A percentile compares a stretch with the other conserved stretches of the same genome.
phyloP scores from a whole-genome alignment of 495 filamentous ascomycete species.

The Letharia columbiana region DNA sequence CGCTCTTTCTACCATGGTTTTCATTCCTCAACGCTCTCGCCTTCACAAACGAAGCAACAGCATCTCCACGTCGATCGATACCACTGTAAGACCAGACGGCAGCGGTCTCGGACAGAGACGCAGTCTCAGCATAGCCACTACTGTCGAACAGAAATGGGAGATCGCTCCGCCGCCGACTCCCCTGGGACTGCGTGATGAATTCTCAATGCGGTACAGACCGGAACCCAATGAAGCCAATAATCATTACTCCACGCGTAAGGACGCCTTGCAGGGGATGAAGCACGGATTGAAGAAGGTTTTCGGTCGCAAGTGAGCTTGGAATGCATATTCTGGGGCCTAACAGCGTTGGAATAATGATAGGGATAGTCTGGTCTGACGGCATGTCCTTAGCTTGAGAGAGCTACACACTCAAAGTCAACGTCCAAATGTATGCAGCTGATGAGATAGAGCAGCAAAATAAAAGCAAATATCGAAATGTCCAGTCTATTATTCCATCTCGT shows the following conservation, averaged over 20 bases:
- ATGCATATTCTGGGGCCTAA: not conserved
- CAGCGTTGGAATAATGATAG: not conserved
- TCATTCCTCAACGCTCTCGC: not conserved
- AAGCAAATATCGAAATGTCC: not conserved
- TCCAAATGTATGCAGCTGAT: not conserved
- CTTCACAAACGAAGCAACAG: not conserved
- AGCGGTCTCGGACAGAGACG: not conserved
- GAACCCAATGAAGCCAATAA: not conserved
- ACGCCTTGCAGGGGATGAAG: not conserved
- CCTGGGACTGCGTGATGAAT: not conserved
- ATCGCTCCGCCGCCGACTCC: not conserved
- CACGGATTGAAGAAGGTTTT: not conserved
- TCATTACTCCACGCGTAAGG: not conserved
- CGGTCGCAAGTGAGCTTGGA: not conserved
- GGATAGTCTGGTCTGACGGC: not conserved
- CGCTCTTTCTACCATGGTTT: not conserved
- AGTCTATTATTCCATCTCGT: not conserved
- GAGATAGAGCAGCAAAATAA: not conserved
- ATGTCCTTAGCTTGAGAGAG: not conserved
- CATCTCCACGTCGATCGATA: not conserved
- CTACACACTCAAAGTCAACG: not conserved
- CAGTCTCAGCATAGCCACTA: not conserved
- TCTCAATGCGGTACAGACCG: slow-evolving; percentile 4
- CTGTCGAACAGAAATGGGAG: not conserved
- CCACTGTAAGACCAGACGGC: not conserved